Percentiles rank a stretch among this genome's conserved stretches.
Evolutionary conservation across 2,329 filamentous ascomycete species (phyloP).

Genomic region (Cadophora malorum): DNA sequence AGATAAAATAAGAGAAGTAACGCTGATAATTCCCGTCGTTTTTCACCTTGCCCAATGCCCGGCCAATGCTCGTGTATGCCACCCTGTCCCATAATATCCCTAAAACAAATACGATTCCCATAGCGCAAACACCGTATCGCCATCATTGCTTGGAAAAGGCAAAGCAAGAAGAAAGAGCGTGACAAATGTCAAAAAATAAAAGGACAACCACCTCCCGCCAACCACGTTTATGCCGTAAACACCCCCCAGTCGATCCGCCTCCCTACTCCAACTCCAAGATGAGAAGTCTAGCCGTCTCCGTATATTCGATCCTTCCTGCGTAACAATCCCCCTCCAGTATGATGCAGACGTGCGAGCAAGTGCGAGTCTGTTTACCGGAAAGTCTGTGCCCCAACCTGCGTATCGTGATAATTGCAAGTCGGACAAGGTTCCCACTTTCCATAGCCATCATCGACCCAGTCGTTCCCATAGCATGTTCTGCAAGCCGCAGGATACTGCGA

Average conservation of each 20-base stretch:
- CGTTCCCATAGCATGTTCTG: not conserved
- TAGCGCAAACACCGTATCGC: not conserved
- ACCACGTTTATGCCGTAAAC: not conserved
- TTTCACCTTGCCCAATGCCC: not conserved
- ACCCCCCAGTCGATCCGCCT: slow-evolving; percentile 19
- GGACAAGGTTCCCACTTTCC: slow-evolving; percentile 20
- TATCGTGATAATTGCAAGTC: not conserved
- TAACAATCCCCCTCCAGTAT: too few species aligned
- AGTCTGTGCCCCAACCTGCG: not conserved
- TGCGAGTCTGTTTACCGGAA: not conserved
- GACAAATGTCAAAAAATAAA: not conserved
- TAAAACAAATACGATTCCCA: not conserved
- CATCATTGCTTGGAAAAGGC: not conserved
- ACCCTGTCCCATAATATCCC: not conserved
- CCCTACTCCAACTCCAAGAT: slow-evolving; percentile 32
- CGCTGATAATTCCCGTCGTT: not conserved
- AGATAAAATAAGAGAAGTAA: not conserved
- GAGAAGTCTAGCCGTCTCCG: not conserved
- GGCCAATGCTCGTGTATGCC: not conserved
- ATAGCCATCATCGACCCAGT: slow-evolving; percentile 14
- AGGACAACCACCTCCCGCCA: not conserved
- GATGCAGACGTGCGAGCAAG: not conserved
- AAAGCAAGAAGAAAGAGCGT: not conserved
- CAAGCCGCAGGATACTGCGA: not conserved
- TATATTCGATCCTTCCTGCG: not conserved